A percentile compares a stretch with the other conserved stretches of the same genome.
Conservation (phyloP, 1,284 basidiomycete species). For the Exsudoporus floridanus region DNA sequence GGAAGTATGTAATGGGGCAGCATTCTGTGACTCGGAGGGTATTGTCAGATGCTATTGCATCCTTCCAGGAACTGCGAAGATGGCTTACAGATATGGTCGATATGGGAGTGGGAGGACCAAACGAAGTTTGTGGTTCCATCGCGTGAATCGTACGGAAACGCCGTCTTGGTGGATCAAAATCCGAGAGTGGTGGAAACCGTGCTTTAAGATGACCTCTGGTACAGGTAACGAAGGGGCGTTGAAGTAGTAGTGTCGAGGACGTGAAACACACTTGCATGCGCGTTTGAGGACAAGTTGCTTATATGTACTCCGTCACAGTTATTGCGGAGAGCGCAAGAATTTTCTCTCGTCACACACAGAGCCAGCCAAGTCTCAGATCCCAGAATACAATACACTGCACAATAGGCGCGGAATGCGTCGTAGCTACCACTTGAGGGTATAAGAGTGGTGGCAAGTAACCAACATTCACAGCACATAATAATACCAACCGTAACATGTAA, state of each 20-base stretch:
- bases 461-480: no score
- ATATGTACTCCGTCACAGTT: no score
- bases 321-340: no score
- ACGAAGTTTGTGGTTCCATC: conserved; percentile 6
- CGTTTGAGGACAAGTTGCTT: background rate
- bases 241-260: background rate
- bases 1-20: background rate
- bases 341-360: no score
- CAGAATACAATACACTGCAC: no score
- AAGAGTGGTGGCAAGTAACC: no score
- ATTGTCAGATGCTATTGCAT: background rate
- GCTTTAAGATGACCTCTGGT: background rate
- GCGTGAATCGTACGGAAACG: background rate
- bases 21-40: background rate
- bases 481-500: no score
- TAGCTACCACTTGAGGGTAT: no score
- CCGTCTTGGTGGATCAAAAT: background rate
- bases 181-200: background rate
- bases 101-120: background rate
- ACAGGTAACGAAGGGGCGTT: background rate
- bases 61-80: background rate
- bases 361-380: no score
- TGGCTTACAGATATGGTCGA: conserved; percentile 2
- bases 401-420: no score
- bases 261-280: conserved; percentile 1